A percentile compares a stretch with the other conserved stretches of the same genome.
phyloP scores from a whole-genome alignment of 306 rosid genomes.

The Fragaria nilgerrensis region DNA sequence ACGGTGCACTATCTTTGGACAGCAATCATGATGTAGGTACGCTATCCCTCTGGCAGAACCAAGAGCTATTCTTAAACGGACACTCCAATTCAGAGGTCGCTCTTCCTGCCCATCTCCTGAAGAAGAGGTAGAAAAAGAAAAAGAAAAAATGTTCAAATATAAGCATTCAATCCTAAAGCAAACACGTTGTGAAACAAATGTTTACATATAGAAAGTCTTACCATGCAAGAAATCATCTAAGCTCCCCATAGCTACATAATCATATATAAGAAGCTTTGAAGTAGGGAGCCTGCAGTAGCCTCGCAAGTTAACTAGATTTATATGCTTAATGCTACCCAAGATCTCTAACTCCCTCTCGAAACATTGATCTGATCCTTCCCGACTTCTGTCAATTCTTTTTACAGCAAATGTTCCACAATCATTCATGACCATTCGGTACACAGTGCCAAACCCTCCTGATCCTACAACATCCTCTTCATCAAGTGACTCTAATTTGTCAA shows the following conservation, averaged over 20 bases:
- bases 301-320: slow-evolving; percentile 79
- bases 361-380: slow-evolving; percentile 76
- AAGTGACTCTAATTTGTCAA: slow-evolving; percentile 85
- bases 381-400: slow-evolving; percentile 73
- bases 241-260: slow-evolving; percentile 76
- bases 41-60: slow-evolving; percentile 96
- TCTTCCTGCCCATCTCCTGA: slow-evolving; percentile 42
- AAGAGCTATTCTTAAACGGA: slow-evolving; percentile 79
- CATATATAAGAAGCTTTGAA: slow-evolving; percentile 87
- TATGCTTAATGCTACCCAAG: slow-evolving; percentile 88
- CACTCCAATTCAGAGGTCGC: slow-evolving; percentile 60
- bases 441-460: slow-evolving; percentile 91
- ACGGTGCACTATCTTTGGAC: slow-evolving; percentile 83
- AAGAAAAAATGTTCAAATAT: background rate
- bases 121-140: background rate
- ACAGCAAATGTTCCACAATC: slow-evolving; percentile 90
- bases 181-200: background rate
- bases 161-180: background rate
- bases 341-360: slow-evolving; percentile 92
- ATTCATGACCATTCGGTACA: slow-evolving; percentile 91
- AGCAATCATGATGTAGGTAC: slow-evolving; percentile 90
- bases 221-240: slow-evolving; percentile 91
- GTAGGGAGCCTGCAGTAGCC: slow-evolving; percentile 94
- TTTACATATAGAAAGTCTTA: slow-evolving; percentile 23
- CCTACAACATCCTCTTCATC: slow-evolving; percentile 78